Evolutionary conservation across 148 eudicot genomes (phyloP).

Genomic region (Spergularia bocconei): DNA sequence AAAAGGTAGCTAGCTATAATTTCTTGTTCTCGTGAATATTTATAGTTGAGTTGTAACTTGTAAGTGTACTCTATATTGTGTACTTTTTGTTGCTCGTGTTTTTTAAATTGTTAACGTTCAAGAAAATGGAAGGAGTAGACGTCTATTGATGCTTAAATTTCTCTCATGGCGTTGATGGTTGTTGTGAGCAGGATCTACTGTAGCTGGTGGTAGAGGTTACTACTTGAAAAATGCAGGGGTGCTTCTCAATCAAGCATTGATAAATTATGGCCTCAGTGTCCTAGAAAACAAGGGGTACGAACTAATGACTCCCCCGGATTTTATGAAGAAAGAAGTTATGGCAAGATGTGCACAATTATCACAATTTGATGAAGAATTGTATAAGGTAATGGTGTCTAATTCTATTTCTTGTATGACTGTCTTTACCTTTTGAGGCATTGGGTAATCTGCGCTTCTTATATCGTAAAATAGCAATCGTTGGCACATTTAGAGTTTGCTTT

Average conservation of each 20-base stretch:
- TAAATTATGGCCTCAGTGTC: constrained; percentile 65
- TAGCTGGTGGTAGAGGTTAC: constrained; percentile 87
- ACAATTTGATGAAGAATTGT: constrained; percentile 82
- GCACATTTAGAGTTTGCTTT: too few species aligned
- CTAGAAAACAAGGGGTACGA: constrained; percentile 51
- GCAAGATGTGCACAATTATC: constrained; percentile 85
- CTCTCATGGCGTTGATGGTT: too few species aligned
- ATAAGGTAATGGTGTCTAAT: constrained; percentile 46
- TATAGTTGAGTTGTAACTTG: too few species aligned
- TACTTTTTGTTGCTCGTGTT: too few species aligned
- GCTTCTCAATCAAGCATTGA: constrained; percentile 19
- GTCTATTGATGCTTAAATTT: too few species aligned
- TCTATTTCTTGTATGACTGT: not conserved
- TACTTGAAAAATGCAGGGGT: constrained; percentile 84
- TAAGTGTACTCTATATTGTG: too few species aligned
- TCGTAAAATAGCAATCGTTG: too few species aligned
- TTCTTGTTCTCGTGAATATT: not conserved
- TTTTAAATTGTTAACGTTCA: too few species aligned
- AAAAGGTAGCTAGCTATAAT: constrained; percentile 44
- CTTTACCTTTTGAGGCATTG: too few species aligned
- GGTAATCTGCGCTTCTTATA: too few species aligned
- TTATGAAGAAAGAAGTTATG: constrained; percentile 81
- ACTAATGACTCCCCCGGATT: constrained; percentile 68
- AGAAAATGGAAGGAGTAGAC: too few species aligned
- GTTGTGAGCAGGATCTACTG: constrained; percentile 39